These are phyloP conservation scores for Fusarium bactridioides DNA, from an alignment of 2,329 filamentous ascomycete genomes.

Conservation along the genomic window DNA sequence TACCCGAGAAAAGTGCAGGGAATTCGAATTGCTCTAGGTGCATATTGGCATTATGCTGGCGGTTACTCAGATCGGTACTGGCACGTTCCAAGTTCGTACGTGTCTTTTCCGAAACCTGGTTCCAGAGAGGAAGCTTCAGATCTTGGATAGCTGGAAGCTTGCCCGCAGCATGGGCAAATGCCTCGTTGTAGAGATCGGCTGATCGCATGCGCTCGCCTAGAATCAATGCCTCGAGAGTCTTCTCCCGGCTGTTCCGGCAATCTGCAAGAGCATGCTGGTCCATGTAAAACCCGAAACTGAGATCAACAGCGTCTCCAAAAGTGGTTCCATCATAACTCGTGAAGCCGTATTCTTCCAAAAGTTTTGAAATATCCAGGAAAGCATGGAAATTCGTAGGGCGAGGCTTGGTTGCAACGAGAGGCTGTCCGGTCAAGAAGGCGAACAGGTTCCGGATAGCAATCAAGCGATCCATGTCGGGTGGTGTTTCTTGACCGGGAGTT, in stretches of 20 bases:
- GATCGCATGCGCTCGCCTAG: slow-evolving; percentile 88
- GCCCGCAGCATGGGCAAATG: slow-evolving; percentile 89
- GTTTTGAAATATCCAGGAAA: slow-evolving; percentile 61
- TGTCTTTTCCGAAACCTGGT: slow-evolving; percentile 74
- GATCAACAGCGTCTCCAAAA: slow-evolving; percentile 66
- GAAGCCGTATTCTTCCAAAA: slow-evolving; percentile 67
- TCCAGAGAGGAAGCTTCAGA: slow-evolving; percentile 73
- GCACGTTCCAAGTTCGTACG: slow-evolving; percentile 83
- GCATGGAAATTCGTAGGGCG: slow-evolving; percentile 62
- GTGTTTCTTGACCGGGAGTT: slow-evolving; percentile 45
- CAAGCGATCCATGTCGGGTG: slow-evolving; percentile 60
- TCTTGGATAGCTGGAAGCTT: slow-evolving; percentile 79
- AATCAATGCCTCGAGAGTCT: slow-evolving; percentile 89
- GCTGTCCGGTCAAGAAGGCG: slow-evolving; percentile 70
- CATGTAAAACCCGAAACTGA: slow-evolving; percentile 77
- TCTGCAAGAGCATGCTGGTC: slow-evolving; percentile 81
- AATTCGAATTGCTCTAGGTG: slow-evolving; percentile 92
- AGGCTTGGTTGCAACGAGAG: slow-evolving; percentile 65
- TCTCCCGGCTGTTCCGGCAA: slow-evolving; percentile 82
- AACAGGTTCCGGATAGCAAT: slow-evolving; percentile 71
- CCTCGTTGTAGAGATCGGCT: slow-evolving; percentile 84
- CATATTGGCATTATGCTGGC: slow-evolving; percentile 73
- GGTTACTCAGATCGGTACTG: slow-evolving; percentile 78
- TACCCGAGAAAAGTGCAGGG: slow-evolving; percentile 85
- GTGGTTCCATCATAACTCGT: slow-evolving; percentile 63